These are phyloP conservation scores for Letharia columbiana DNA, from an alignment of 495 filamentous ascomycete species.

Conservation along the genomic window DNA sequence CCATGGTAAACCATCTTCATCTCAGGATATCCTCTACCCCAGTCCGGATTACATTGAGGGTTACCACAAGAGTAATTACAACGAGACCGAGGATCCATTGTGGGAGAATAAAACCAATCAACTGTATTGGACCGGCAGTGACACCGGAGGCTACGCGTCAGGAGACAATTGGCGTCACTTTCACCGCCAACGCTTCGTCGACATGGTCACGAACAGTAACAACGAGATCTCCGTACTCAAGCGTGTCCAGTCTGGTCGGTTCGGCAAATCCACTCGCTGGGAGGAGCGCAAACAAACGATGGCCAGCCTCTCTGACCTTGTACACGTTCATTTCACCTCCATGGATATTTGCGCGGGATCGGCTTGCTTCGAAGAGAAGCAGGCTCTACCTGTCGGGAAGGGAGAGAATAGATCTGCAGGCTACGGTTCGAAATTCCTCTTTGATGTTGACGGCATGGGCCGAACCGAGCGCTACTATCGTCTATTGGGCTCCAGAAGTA, in stretches of 20 bases:
- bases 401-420: constrained; percentile 21
- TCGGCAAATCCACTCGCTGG: constrained; percentile 4
- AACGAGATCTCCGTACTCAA: constrained; percentile 15
- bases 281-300: constrained; percentile 3
- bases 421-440: constrained; percentile 29
- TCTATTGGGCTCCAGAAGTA: constrained; percentile 36
- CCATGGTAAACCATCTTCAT: constrained; percentile 30
- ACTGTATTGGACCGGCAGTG: constrained; percentile 45
- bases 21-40: constrained; percentile 36
- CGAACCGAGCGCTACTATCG: constrained; percentile 44
- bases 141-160: constrained; percentile 37
- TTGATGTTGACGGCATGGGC: constrained; percentile 50
- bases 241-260: not conserved
- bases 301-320: constrained; percentile 8
- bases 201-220: constrained; percentile 19
- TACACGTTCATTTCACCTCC: constrained; percentile 22
- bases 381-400: constrained; percentile 21
- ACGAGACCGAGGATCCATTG: constrained; percentile 30
- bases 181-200: constrained; percentile 44
- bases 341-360: constrained; percentile 19
- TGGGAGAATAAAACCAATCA: constrained; percentile 37
- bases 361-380: constrained; percentile 12
- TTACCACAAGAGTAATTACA: constrained; percentile 32
- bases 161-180: constrained; percentile 32
- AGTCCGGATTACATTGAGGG: constrained; percentile 28